Evolutionary conservation across 2,329 filamentous ascomycete genomes (phyloP), one percentile per base, ranked within the genome.

Genomic region (Fusarium compactum): DNA sequence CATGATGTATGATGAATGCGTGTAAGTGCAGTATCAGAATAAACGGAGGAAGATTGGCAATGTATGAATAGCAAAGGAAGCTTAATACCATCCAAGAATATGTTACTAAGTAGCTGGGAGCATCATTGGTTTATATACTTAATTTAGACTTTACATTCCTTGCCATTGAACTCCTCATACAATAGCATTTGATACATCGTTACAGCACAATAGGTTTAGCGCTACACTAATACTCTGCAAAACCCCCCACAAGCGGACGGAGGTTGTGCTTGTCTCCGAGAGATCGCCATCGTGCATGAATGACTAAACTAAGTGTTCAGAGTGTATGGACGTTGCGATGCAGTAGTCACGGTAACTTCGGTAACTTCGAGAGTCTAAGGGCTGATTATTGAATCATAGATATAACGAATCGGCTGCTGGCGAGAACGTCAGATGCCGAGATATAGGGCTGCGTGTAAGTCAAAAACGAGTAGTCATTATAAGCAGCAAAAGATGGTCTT

Each of bases 221-320:
- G 38, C 29, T 38, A 22, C 25, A 29, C 32, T 5, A 22, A 40
- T 38, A 18, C 4, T 3, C 29, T 22, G 12, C 15, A 12, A 14
- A 24, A 16, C n/a, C 8, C 45, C 38, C 44, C 58, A 58, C 22
- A 11, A 45, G 38, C 59, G 68, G 60, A 52, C 68, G 52, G 45
- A 52, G 30, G 43, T 59, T 18, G 38, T 43, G 46, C 56, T 69
- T 70, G 67, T 67, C 67, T 59, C 68, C 58, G 67, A 43, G 52
- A 47, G 22, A 34, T 29, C 15, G 22, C 22, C 30, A 52, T 55
- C 32, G 22, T 71, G 69, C 68, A 71, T 71, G 50, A 69, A 69
- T 66, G 65, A 71, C 56, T 69, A 71, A 71, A 68, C 54, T 51
- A 14, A 41, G 15, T 38, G 24, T 32, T 15, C 16, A 16, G 25